Conservation (phyloP, 192 early-diverging fungal species). For the Linnemannia elongata region DNA sequence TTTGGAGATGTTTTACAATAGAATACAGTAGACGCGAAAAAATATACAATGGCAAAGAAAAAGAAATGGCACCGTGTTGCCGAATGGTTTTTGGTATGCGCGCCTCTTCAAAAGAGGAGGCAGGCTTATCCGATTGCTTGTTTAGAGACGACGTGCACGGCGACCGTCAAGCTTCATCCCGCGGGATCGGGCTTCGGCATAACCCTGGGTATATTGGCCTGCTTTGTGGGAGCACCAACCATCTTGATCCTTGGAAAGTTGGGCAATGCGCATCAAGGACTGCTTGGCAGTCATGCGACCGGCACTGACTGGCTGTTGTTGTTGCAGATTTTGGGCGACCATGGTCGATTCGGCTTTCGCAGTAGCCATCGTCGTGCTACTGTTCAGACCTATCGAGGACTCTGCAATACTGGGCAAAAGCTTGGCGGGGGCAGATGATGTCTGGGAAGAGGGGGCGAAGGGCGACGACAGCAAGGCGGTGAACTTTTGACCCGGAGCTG, state of each 20-base stretch:
- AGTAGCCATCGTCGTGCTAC: conserved; percentile 2
- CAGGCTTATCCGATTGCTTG: background rate
- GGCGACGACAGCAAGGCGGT: background rate
- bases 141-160: conserved; percentile 35
- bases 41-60: background rate
- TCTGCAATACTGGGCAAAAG: conserved; percentile 38
- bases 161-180: conserved; percentile 33
- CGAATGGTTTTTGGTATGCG: background rate
- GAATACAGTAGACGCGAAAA: background rate
- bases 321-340: background rate
- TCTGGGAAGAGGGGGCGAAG: background rate
- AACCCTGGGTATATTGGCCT: conserved; percentile 39
- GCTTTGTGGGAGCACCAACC: conserved; percentile 47
- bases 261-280: conserved; percentile 48
- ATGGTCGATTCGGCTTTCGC: background rate
- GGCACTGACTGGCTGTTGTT: background rate
- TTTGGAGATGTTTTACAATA: conserved; percentile 1
- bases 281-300: conserved; percentile 34
- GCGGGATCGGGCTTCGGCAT: conserved; percentile 25
- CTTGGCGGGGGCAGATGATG: background rate
- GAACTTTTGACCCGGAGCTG: background rate
- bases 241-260: conserved; percentile 23
- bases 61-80: background rate
- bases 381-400: conserved; percentile 3
- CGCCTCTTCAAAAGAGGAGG: background rate